Evolutionary conservation across 1,284 basidiomycete species (phyloP).

Genomic region (Entoloma clypeatum): DNA sequence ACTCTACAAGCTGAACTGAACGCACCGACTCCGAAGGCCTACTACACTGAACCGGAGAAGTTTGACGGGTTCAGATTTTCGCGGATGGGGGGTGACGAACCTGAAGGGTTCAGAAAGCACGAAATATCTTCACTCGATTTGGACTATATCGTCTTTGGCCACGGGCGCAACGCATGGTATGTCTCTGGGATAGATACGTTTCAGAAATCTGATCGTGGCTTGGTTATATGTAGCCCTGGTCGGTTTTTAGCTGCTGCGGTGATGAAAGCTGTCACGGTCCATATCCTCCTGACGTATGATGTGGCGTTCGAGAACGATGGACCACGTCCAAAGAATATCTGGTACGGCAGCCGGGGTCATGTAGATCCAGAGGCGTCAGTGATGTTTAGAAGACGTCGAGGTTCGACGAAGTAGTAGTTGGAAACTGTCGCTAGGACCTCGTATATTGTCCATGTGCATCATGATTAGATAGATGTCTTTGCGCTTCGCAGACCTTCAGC

Average conservation of each 20-base stretch:
- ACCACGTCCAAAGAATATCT: no score
- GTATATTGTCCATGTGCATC: no score
- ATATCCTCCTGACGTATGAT: slow-evolving; percentile 12
- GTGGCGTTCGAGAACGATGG: slow-evolving; percentile 19
- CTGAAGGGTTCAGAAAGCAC: slow-evolving; percentile 26
- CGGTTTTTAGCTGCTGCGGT: no score
- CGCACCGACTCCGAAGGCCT: slow-evolving; percentile 12
- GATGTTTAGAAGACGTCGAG: slow-evolving; percentile 22
- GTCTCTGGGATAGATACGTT: no score
- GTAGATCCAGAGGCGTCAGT: slow-evolving; percentile 27
- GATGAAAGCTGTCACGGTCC: no score
- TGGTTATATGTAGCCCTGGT: no score
- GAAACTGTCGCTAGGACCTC: no score
- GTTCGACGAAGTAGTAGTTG: no score
- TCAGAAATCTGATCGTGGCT: no score
- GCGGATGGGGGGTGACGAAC: slow-evolving; percentile 26
- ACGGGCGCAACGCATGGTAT: slow-evolving; percentile 39
- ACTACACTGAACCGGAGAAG: slow-evolving; percentile 25
- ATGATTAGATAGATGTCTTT: no score
- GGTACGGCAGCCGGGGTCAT: slow-evolving; percentile 9
- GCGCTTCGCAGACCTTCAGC: no score
- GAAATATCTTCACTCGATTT: slow-evolving; percentile 33
- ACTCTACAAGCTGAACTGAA: background rate
- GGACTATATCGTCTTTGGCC: slow-evolving; percentile 40
- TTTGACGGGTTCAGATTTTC: slow-evolving; percentile 38